A percentile compares a stretch with the other conserved stretches of the same genome.
Conservation (phyloP, 805 yeast genomes). For the Deakozyma indianensis region DNA sequence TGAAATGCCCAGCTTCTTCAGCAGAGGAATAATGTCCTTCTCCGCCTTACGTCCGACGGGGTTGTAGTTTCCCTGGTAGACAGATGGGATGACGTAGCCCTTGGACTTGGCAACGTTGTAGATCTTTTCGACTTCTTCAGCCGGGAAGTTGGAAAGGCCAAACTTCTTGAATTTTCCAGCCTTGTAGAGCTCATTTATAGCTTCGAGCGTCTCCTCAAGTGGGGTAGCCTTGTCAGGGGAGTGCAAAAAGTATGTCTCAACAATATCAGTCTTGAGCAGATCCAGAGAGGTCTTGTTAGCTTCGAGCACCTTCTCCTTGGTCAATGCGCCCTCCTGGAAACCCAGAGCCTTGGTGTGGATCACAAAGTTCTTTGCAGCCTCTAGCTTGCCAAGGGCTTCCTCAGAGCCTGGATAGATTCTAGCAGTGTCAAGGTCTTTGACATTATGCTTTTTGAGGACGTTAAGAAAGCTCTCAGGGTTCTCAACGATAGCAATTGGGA, state of each 20-base stretch:
- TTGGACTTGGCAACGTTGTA: slow-evolving; percentile 11
- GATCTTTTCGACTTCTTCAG: slow-evolving; percentile 13
- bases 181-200: slow-evolving; percentile 13
- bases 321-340: slow-evolving; percentile 7
- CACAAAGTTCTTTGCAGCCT: slow-evolving; percentile 8
- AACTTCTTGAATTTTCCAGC: slow-evolving; percentile 15
- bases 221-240: slow-evolving; percentile 16
- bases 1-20: slow-evolving; percentile 10
- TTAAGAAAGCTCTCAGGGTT: slow-evolving; percentile 3
- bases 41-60: slow-evolving; percentile 15
- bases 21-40: slow-evolving; percentile 12
- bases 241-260: slow-evolving; percentile 15
- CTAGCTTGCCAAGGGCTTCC: slow-evolving; percentile 10
- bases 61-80: slow-evolving; percentile 19
- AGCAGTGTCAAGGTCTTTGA: slow-evolving; percentile 17
- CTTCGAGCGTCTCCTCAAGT: slow-evolving; percentile 14
- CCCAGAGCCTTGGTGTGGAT: slow-evolving; percentile 14
- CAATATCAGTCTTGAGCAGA: slow-evolving; percentile 9
- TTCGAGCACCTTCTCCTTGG: slow-evolving; percentile 7
- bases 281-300: slow-evolving; percentile 9
- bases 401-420: slow-evolving; percentile 13
- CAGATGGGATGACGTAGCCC: slow-evolving; percentile 16
- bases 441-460: slow-evolving; percentile 9
- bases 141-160: slow-evolving; percentile 16
- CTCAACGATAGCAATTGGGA: not conserved